Evolutionary conservation across 176 grass and related monocot species (phyloP), one percentile per base, ranked within the genome.

Genomic region (Poa pratensis): DNA sequence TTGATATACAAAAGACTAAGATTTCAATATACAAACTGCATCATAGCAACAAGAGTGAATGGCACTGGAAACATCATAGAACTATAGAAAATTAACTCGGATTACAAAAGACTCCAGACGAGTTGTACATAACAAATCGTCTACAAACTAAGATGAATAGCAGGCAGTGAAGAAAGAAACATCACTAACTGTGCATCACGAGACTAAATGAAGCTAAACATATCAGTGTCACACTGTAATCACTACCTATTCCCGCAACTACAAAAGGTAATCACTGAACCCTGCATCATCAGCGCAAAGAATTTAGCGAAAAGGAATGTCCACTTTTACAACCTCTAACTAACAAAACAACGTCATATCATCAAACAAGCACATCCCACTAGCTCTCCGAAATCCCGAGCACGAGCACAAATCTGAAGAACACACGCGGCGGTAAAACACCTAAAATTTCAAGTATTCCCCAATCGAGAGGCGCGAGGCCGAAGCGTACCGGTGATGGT

Each of bases 401-500:
- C 35, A 48, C 16, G 17, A 39, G 62, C 49, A 13, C 11, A 48
- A 59, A 37, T 9, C 9, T 59, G 14, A 86, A 39, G 3, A 14
- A 75, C 14, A 40, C 58, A 32, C 1, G 7, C 62, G 42, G 45
- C 14, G 0, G 20, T 7, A 23, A 45, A 80, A 60, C 14, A 14
- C 55, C 80, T 57, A 59, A 16, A 82, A 66, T 51, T 17, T n/a
- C 28, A 40, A 28, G 32, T 52, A 13, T 78, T 37, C 39, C 65
- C 77, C 24, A 14, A 34, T 23, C 50, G 60, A 30, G 60, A 75
- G 4, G 27, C 15, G 16, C 7, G 76, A 72, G 45, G 52, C n/a
- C 17, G 13, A 77, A 78, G 59, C 78, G 7, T 90, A 97, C 95
- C 95, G 1, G 88, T 93, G 84, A 97, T 94, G 78, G 92, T 97